phyloP scores from a whole-genome alignment of 208 protist species.

The Leishmania lainsoni region DNA sequence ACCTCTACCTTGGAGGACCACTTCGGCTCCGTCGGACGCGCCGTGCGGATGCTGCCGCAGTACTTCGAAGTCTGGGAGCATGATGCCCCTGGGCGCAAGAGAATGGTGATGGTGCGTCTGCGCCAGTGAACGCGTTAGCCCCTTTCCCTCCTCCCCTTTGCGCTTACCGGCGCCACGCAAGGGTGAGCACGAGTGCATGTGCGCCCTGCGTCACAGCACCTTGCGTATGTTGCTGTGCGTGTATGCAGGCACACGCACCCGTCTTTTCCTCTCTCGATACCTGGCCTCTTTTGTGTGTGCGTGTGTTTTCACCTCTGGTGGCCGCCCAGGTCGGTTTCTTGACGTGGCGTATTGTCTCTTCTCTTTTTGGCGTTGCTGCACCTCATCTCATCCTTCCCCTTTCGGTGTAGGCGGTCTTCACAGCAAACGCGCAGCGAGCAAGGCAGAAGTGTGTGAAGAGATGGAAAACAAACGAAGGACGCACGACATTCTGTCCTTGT shows the following conservation, averaged over 20 bases:
- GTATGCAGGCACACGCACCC: not conserved
- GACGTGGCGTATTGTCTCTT: not conserved
- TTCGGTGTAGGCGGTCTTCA: not conserved
- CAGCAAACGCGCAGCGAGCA: not conserved
- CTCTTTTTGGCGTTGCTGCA: not conserved
- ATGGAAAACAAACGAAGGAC: not conserved
- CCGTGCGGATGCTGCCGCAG: conserved; percentile 66
- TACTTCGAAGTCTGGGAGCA: conserved; percentile 45
- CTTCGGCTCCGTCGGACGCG: conserved; percentile 55
- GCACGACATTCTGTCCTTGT: not conserved
- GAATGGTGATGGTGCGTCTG: conserved; percentile 5
- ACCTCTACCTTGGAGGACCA: conserved; percentile 49
- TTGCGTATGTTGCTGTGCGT: not conserved
- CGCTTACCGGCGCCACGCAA: not conserved
- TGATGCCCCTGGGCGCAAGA: not conserved
- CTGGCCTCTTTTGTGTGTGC: not conserved
- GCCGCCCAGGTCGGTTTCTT: not conserved
- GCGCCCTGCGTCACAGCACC: not conserved
- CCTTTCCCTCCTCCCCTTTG: not conserved
- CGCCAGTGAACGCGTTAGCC: not conserved
- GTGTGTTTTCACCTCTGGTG: not conserved
- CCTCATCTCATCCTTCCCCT: not conserved
- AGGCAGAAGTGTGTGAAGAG: not conserved
- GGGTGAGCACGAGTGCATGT: not conserved
- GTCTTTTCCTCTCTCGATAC: not conserved